phyloP scores from a whole-genome alignment of 495 filamentous ascomycete genomes.

The Penicillium alfredii region DNA sequence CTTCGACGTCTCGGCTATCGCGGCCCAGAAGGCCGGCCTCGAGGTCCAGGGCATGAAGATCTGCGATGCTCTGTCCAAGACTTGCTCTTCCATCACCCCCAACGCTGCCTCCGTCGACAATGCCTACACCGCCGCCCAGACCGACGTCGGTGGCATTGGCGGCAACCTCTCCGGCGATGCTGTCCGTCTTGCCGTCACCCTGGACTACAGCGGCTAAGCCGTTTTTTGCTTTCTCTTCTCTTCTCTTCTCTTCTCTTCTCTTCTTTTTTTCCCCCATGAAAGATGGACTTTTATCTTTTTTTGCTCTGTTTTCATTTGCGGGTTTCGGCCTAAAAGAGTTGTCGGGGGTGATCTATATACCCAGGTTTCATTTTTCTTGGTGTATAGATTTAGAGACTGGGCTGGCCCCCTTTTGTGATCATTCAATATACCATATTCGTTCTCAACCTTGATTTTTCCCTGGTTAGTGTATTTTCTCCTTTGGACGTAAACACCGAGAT shows the following conservation, averaged over 20 bases:
- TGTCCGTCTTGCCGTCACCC: conserved; percentile 23
- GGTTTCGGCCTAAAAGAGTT: conserved; percentile 9
- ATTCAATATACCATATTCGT: conserved; percentile 13
- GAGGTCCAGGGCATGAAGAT: conserved; percentile 32
- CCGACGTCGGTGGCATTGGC: conserved; percentile 35
- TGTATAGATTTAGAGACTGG: conserved; percentile 20
- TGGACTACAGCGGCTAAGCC: conserved; percentile 29
- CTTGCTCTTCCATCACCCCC: conserved; percentile 30
- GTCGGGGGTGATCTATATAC: conserved; percentile 11
- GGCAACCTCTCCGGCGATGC: conserved; percentile 29
- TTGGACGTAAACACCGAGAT: background rate
- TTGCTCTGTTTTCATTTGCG: conserved; percentile 5
- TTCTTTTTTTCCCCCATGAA: too few relatives aligned
- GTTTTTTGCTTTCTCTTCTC: conserved; percentile 4
- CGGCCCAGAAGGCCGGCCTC: conserved; percentile 28
- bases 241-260: too few relatives aligned
- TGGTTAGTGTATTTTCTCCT: background rate
- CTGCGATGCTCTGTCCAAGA: conserved; percentile 20
- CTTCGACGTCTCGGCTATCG: conserved; percentile 39
- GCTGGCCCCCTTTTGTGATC: conserved; percentile 16
- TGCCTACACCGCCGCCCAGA: conserved; percentile 32
- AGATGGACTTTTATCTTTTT: too few relatives aligned
- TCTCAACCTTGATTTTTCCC: conserved; percentile 2
- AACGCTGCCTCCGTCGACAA: conserved; percentile 25
- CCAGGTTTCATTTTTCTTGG: conserved; percentile 17